Evolutionary conservation across 2,329 filamentous ascomycete species (phyloP), one percentile per base, ranked within the genome.

Genomic region (Xylariales sp.): DNA sequence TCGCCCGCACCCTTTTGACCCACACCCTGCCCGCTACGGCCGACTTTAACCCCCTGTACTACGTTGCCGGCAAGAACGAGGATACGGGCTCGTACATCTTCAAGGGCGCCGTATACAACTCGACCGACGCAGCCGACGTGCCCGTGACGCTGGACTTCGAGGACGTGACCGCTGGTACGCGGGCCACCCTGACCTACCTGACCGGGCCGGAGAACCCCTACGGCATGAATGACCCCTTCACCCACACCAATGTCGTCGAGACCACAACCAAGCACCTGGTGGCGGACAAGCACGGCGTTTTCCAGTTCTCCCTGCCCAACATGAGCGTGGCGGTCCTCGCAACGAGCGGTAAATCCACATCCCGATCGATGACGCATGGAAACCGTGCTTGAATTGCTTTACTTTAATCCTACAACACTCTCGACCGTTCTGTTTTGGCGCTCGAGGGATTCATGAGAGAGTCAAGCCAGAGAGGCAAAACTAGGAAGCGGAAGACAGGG

Each of bases 241-340:
- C 58, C 33, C 63, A 62, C 14, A 60, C 62, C 44, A 74, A 75
- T 41, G 65, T 73, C 16, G 73, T 77, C 2, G 53, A 66, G 31
- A 66, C 56, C 19, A 58, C 56, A 3, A 61, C 52, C 4, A 51
- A 48, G 2, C 52, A 51, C 1, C 37, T 74, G n/a, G 55, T 51
- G 45, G 72, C 67, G 2, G 63, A 60, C 12, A 48, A 53, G 4
- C 57, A 64, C 17, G 75, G 75, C 3, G 52, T 50, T 2, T 77
- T 78, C 45, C 55, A 53, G 30, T 78, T 78, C 45, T 61, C 51
- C 23, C 42, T 80, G 50, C 74, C 74, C 0, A 57, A 71, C 46
- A 54, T 76, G 41, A 76, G 71, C 45, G 66, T 79, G 28, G 72
- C 72, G 7, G 67, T 79, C 3, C 49, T 80, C 30, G 70, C 75